Evolutionary conservation across 257 asterid genomes (phyloP).

Genomic region (Agastache rugosa): DNA sequence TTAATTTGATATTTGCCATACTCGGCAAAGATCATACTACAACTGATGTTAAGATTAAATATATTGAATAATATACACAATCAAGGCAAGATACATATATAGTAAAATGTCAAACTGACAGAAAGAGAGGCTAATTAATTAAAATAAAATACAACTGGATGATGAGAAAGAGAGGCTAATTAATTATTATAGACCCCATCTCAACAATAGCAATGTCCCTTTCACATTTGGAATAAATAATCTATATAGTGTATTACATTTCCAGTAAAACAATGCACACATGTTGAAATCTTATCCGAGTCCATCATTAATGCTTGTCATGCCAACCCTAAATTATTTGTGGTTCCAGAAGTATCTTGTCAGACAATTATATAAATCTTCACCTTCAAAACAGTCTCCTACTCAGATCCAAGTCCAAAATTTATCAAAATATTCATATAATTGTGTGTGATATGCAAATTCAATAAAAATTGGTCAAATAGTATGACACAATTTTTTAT

Average conservation of each 20-base stretch:
- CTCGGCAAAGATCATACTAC: no score
- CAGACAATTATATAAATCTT: no score
- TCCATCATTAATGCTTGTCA: not conserved
- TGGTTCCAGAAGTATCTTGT: no score
- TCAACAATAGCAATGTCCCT: constrained; percentile 22
- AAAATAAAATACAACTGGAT: not conserved
- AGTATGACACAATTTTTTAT: no score
- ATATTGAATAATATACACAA: constrained; percentile 1
- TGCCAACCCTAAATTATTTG: not conserved
- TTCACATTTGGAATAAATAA: not conserved
- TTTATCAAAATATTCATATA: no score
- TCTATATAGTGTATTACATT: not conserved
- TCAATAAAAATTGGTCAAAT: no score
- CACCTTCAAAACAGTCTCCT: no score
- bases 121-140: not conserved
- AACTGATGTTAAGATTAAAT: not conserved
- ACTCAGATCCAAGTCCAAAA: no score
- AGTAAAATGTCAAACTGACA: not conserved
- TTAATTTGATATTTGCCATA: not conserved
- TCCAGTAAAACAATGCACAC: not conserved
- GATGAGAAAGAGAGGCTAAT: not conserved
- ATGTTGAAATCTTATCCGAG: constrained; percentile 11
- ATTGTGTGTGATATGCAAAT: no score
- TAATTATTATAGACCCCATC: not conserved
- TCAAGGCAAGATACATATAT: constrained; percentile 27